Conservation (phyloP, 78 protist species). For the Diacronema lutheri region DNA sequence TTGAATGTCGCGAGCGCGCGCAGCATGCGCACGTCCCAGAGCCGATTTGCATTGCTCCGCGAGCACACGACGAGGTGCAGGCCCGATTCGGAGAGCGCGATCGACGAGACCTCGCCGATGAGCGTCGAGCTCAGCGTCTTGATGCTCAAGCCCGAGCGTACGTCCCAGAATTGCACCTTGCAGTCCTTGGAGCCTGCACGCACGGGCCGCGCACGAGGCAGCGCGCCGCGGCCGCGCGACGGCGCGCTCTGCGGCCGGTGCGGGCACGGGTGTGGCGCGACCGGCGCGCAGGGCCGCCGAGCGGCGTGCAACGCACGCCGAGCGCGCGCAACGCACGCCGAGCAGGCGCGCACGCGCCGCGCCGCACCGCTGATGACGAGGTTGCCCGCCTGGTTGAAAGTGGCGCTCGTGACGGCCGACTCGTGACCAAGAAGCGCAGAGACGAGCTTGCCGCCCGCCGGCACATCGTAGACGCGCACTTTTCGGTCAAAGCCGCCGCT, state of each 20-base stretch:
- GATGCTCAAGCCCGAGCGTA: constrained; percentile 73
- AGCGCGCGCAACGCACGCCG: no score
- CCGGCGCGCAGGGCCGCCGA: no score
- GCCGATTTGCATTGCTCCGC: constrained; percentile 78
- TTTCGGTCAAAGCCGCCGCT: neutral
- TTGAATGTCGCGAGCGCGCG: constrained; percentile 66
- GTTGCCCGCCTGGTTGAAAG: constrained; percentile 76
- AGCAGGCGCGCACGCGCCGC: neutral
- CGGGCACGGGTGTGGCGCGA: no score
- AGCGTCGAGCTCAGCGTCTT: constrained; percentile 56
- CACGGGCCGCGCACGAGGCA: no score
- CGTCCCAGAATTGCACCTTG: constrained; percentile 86
- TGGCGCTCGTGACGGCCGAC: constrained; percentile 47
- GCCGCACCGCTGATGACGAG: constrained; percentile 43
- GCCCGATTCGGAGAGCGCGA: constrained; percentile 62
- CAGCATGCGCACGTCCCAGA: constrained; percentile 78
- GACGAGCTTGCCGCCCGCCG: neutral
- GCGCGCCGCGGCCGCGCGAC: no score
- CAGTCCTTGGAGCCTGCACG: constrained; percentile 60
- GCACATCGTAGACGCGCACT: neutral
- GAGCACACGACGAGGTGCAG: constrained; percentile 54
- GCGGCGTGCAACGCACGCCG: no score
- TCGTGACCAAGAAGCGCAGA: constrained; percentile 45
- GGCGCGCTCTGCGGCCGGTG: no score
- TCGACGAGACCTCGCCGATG: constrained; percentile 81